Base-by-base conservation (phyloP, 306 rosid species). In the Quercus suber region DNA sequence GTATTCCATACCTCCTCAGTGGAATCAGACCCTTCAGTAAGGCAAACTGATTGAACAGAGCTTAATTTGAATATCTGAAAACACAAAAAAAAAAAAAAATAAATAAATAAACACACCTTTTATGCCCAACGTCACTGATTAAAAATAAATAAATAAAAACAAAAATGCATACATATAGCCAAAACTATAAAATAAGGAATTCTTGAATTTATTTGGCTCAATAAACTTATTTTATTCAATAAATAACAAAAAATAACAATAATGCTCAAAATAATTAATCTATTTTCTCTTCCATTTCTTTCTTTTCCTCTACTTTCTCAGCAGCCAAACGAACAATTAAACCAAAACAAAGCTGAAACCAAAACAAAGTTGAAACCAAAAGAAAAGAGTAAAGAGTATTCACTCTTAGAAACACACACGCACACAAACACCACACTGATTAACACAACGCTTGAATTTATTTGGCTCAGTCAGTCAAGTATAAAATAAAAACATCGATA, bases 1-100 rank as follows among this genome's bases (percentile, higher is more conserved):
- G 71, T 19, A 65, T 51, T 55, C 23, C 27, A 3, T 85, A 95
- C 99, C 99, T 90, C 81, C 75, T 86, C 65, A 59, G 63, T 21
- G 30, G 17, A 72, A 74, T 84, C 92, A 63, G 95, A 81, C 8
- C 79, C 85, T 79, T 91, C 92, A 57, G 78, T 79, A 68, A 90
- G 59, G 87, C 98, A 95, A 77, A 91, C 84, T 4, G 94, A 95
- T 74, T 78, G 89, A 82, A 88, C 78, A 71, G 96, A 85, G 13
- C 90, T 80, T 79, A 95, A 60, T 84, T 83, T 90, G 84, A 85
- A 95, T 28, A 95, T 81, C 99, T 93, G 88, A 21, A 37, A 49
- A 76, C 49, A 84, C 61, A 21, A 21, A 21, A 21, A 21, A 21
- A 21, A 21, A 21, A 21, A 41, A 73, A 80, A 23, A 75, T 0